Evolutionary conservation across 495 filamentous ascomycete species (phyloP).

Genomic region (Aspergillus carlsbadensis): DNA sequence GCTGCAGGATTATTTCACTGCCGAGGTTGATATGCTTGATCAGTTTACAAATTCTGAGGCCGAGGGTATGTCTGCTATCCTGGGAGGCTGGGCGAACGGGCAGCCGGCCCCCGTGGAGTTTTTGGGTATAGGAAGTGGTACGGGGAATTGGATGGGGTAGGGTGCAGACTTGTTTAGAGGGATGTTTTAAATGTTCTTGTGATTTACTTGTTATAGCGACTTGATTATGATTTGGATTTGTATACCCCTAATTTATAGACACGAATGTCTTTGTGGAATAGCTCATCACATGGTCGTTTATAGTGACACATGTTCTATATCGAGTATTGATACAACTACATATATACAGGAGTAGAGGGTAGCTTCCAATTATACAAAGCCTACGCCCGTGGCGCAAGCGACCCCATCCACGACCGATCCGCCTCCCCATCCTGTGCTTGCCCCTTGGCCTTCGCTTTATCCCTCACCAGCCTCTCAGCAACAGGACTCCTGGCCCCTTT

Average conservation of each 20-base stretch:
- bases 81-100: slow-evolving; percentile 7
- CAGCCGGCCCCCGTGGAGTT: neutral
- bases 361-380: neutral
- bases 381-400: slow-evolving; percentile 28
- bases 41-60: slow-evolving; percentile 3
- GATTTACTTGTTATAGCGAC: too few species aligned
- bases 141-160: too few species aligned
- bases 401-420: slow-evolving; percentile 42
- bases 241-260: too few species aligned
- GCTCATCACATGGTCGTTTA: too few species aligned
- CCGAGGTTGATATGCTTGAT: slow-evolving; percentile 3
- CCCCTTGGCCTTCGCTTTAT: neutral
- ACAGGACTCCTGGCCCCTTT: slow-evolving; percentile 20
- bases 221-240: too few species aligned
- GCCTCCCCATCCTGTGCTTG: slow-evolving; percentile 14
- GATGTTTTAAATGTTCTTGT: too few species aligned
- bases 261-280: too few species aligned
- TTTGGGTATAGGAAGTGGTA: neutral
- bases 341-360: too few species aligned
- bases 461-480: slow-evolving; percentile 1
- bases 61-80: slow-evolving; percentile 2
- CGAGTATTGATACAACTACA: too few species aligned
- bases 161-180: too few species aligned
- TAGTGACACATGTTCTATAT: too few species aligned
- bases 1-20: slow-evolving; percentile 4